Evolutionary conservation across 2,329 filamentous ascomycete species (phyloP).

Genomic region (Colletotrichum lini): DNA sequence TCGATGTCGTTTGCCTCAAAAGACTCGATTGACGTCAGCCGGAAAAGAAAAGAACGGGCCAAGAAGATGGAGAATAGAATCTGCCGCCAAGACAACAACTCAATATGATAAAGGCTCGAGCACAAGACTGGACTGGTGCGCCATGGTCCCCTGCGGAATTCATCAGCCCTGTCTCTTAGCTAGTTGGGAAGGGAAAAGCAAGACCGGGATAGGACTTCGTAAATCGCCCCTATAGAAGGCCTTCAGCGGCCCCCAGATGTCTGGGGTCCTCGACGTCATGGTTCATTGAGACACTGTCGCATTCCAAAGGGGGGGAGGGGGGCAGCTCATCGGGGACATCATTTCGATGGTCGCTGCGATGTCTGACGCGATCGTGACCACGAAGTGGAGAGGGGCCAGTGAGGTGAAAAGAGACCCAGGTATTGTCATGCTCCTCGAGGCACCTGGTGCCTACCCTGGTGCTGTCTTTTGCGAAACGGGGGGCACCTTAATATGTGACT

Average conservation of each 20-base stretch:
- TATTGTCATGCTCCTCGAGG: neutral
- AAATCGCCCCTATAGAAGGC: slow-evolving; percentile 11
- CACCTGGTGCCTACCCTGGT: neutral
- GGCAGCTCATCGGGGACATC: neutral
- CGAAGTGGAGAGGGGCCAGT: neutral
- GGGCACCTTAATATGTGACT: neutral
- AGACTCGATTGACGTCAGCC: neutral
- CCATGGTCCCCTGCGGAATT: slow-evolving; percentile 23
- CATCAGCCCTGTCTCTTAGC: slow-evolving; percentile 18
- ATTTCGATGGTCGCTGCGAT: neutral
- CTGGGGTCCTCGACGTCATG: neutral
- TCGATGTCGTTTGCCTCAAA: neutral
- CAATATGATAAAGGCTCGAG: neutral
- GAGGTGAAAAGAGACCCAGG: neutral
- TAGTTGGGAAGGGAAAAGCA: neutral
- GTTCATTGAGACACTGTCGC: neutral
- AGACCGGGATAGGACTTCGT: slow-evolving; percentile 2
- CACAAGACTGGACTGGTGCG: neutral
- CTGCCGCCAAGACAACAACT: neutral
- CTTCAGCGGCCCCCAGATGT: slow-evolving; percentile 3
- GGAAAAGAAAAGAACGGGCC: neutral
- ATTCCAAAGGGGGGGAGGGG: neutral
- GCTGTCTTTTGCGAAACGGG: neutral
- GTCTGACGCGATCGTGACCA: neutral
- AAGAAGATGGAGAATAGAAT: slow-evolving; percentile 4